Conservation (phyloP, 768 basidiomycete genomes). For the Tulasnella sp. region DNA sequence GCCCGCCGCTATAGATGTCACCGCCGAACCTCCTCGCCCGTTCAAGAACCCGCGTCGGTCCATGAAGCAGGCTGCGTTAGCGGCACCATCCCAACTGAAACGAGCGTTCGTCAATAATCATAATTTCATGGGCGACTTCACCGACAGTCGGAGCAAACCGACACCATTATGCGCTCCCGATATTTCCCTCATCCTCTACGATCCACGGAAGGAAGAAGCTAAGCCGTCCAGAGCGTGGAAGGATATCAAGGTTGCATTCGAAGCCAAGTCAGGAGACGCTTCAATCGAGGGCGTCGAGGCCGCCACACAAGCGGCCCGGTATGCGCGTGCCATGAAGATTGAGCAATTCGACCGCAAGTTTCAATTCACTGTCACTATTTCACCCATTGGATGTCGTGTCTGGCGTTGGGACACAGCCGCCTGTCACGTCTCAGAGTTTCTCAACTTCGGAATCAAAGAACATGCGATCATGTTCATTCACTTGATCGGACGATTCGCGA, state of each 20-base stretch:
- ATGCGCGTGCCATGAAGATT: not conserved
- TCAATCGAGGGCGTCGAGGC: not conserved
- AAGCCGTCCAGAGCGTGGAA: not conserved
- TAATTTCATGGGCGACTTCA: too few relatives aligned
- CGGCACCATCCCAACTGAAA: too few relatives aligned
- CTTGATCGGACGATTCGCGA: not conserved
- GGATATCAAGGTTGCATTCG: not conserved
- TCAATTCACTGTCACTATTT: not conserved
- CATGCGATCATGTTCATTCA: not conserved
- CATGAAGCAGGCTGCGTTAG: too few relatives aligned
- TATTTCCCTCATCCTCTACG: not conserved
- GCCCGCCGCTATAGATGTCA: too few relatives aligned
- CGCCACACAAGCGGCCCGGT: not conserved
- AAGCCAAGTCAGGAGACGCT: not conserved
- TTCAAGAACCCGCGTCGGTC: too few relatives aligned
- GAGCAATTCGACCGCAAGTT: slow-evolving; percentile 4
- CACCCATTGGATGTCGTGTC: not conserved
- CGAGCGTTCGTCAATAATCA: too few relatives aligned
- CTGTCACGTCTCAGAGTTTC: not conserved
- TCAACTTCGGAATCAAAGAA: not conserved
- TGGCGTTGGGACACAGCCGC: not conserved
- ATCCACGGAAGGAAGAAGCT: not conserved
- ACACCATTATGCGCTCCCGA: too few relatives aligned
- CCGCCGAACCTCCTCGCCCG: too few relatives aligned
- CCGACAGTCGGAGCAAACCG: too few relatives aligned